Evolutionary conservation across 768 basidiomycete genomes (phyloP), one percentile per base, ranked within the genome.

Genomic region (Cystobasidium ongulense): DNA sequence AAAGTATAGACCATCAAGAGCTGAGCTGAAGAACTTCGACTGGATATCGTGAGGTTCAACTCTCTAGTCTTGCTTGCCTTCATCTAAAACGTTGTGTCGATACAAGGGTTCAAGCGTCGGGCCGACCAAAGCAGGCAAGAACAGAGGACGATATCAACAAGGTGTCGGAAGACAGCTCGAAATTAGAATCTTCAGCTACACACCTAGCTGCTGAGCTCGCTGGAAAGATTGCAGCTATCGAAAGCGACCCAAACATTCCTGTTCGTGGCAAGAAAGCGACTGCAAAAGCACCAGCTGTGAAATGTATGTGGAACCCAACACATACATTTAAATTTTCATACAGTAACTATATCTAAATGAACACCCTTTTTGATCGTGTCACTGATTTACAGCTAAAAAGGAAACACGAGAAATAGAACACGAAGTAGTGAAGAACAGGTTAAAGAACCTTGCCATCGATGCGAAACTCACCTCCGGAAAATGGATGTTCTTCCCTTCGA

Each of bases 401-500:
- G 52, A 29, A 7, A 54, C 15, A 21, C 23, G 68, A 54, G 68
- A 71, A 29, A 36, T 53, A 36, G 53, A 57, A 59, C 31, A 71
- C 53, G 53, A 52, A 27, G 25, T 57, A 23, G 23, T 18, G 5
- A 23, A 35, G 11, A 36, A 23, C 27, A 31, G 53, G 36, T 36
- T 76, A 27, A 52, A 66, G 31, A 23, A 65, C 23, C 70, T 78
- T 23, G 77, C 77, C 8, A 68, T 72, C 31, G 59, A 74, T 63
- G 23, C 70, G 62, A n/a, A 46, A 27, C 38, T 76, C 50, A 33
- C 72, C 0, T 39, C 54, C 1, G 77, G 77, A 11, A 78, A 78
- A 36, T 78, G 77, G 77, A 54, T 78, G 17, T 63, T 76, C 54
- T 75, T 53, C 70, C 72, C 74, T 4, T 11, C 21, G 1, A 23